Base-by-base conservation (phyloP, 2,329 filamentous ascomycete genomes). In the Penicillium sp. region DNA sequence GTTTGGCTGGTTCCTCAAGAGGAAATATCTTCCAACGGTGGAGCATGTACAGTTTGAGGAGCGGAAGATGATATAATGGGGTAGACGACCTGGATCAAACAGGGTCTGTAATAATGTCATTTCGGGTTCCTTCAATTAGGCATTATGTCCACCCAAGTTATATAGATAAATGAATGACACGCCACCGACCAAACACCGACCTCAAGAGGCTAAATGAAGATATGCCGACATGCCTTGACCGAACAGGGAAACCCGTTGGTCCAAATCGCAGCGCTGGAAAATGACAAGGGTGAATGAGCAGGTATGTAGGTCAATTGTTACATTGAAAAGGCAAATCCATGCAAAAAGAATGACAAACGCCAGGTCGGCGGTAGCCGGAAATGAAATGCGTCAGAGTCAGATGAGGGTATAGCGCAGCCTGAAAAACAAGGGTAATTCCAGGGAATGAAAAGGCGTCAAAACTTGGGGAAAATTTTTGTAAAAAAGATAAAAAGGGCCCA, bases 341-440 rank as follows among this genome's bases (percentile, higher is more conserved):
- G 37, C 45, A 61, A 33, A 49, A 51, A 3, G 50, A 57, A 59
- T 27, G 56, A 60, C 52, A 48, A 64, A 61, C 63, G 62, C 60
- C 60, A 49, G 26, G 35, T 47, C 45, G 57, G 49, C 50, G 24
- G 33, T 55, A 60, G 52, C 53, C 50, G 29, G 53, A 45, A 56
- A 10, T 33, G 49, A 33, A 48, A 37, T 48, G 58, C 44, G 46
- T 56, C 49, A 56, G 52, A 60, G 22, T 26, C 41, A 35, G 26
- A 22, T 11, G 21, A 48, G 65, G 65, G 65, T 67, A 67, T 67
- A 67, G 57, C 52, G 62, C 63, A 49, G 50, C 62, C 44, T 62
- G 46, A 61, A 61, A 63, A 63, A 54, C 46, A 62, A 66, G 59
- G 27, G 58, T 47, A n/a, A 44, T 47, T 49, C 37, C 48, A 46